phyloP scores from a whole-genome alignment of 176 grass and related monocot species.

The Oryza nivara region DNA sequence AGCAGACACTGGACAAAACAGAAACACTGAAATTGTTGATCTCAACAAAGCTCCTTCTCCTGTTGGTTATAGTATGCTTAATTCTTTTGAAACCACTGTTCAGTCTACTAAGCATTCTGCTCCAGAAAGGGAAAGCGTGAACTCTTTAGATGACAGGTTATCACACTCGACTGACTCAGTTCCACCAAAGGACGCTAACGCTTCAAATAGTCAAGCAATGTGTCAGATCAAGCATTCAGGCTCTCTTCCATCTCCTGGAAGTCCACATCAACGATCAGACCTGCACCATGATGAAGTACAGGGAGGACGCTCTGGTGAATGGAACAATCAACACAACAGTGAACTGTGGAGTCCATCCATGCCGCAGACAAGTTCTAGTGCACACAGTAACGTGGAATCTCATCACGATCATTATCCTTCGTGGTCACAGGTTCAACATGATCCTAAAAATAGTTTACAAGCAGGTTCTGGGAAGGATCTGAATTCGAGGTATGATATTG shows the following conservation, averaged over 20 bases:
- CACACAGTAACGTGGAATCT: conserved; percentile 42
- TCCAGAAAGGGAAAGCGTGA: conserved; percentile 35
- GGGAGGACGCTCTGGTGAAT: conserved; percentile 49
- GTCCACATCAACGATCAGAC: conserved; percentile 33
- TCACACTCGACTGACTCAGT: conserved; percentile 44
- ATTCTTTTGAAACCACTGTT: conserved; percentile 41
- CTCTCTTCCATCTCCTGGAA: conserved; percentile 37
- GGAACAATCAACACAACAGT: conserved; percentile 41
- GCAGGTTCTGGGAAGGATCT: conserved; percentile 44
- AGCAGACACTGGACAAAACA: conserved; percentile 35
- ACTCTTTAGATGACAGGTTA: conserved; percentile 51
- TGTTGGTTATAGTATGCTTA: conserved; percentile 45
- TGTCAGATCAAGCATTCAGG: conserved; percentile 34
- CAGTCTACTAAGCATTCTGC: conserved; percentile 39
- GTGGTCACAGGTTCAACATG: conserved; percentile 38
- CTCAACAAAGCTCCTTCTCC: conserved; percentile 50
- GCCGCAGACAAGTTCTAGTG: conserved; percentile 27
- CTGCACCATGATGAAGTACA: conserved; percentile 47
- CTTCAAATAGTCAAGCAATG: conserved; percentile 38
- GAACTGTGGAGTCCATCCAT: conserved; percentile 44
- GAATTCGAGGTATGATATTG: conserved; percentile 33
- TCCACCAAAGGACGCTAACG: conserved; percentile 45
- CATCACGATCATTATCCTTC: conserved; percentile 43
- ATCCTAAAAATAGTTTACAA: conserved; percentile 46
- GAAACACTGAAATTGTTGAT: conserved; percentile 36